Conservation (phyloP, 192 early-diverging fungal species). For the Linnemannia hyalina region DNA sequence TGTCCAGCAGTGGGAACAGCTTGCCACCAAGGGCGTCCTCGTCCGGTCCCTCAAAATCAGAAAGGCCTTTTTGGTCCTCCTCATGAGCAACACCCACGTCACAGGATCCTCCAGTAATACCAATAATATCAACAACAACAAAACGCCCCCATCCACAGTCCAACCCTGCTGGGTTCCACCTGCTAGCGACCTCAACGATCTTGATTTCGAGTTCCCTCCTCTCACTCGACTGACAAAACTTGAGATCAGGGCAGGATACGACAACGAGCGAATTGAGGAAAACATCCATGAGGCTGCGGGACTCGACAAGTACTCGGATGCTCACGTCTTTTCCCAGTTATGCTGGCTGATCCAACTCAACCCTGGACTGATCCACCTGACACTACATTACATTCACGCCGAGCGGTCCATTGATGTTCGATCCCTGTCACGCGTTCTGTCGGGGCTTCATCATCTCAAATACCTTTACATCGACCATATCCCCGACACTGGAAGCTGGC, state of each 20-base stretch:
- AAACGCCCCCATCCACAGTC: background rate
- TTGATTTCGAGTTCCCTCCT: background rate
- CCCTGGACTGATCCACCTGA: background rate
- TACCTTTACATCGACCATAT: background rate
- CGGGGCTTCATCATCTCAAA: background rate
- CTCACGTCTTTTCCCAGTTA: background rate
- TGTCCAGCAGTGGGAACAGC: background rate
- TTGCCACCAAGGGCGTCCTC: background rate
- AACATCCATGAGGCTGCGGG: background rate
- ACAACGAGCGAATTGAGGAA: background rate
- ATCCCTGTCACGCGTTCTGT: background rate
- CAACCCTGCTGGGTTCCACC: background rate
- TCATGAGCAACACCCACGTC: background rate
- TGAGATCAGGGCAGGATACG: background rate
- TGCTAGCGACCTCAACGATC: background rate
- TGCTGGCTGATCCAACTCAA: constrained; percentile 2
- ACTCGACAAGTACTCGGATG: background rate
- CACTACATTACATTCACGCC: background rate
- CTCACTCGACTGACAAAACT: background rate
- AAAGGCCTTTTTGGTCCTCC: background rate
- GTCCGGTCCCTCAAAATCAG: background rate
- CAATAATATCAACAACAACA: background rate
- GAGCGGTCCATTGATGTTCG: background rate
- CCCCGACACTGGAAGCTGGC: background rate
- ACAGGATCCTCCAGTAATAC: background rate